A percentile compares a stretch with the other conserved stretches of the same genome.
These are phyloP conservation scores for Leccinum fallax DNA, from an alignment of 1,284 basidiomycete genomes.

Conservation along the genomic window DNA sequence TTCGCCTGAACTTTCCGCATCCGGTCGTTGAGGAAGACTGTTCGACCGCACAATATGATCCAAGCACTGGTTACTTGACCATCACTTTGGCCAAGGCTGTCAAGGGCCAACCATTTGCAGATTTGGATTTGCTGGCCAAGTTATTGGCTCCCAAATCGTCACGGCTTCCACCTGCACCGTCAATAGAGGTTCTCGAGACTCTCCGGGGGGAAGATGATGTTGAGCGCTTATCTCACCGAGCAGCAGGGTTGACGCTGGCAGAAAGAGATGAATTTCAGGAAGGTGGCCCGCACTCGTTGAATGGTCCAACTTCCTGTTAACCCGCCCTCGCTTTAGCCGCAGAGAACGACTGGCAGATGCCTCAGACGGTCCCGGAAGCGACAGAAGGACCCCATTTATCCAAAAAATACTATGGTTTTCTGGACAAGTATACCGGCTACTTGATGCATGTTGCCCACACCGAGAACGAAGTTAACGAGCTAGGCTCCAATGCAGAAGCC, in stretches of 20 bases:
- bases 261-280: constrained; percentile 54
- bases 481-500: constrained; percentile 66
- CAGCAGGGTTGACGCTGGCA: constrained; percentile 50
- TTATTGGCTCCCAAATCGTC: constrained; percentile 66
- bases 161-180: constrained; percentile 40
- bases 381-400: constrained; percentile 41
- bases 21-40: constrained; percentile 66
- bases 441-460: constrained; percentile 68
- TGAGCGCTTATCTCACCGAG: constrained; percentile 45
- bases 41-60: constrained; percentile 72
- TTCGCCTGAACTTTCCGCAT: constrained; percentile 73
- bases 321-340: constrained; percentile 49
- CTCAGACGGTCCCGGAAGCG: constrained; percentile 56
- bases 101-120: constrained; percentile 66
- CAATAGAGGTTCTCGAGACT: constrained; percentile 62
- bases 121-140: constrained; percentile 75
- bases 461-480: constrained; percentile 79
- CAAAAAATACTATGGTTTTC: constrained; percentile 68
- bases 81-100: constrained; percentile 69
- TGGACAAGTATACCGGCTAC: constrained; percentile 71
- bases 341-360: constrained; percentile 75
- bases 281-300: constrained; percentile 44
- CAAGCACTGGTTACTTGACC: constrained; percentile 68
- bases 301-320: constrained; percentile 9
- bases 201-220: constrained; percentile 33